phyloP scores from a whole-genome alignment of 2,329 filamentous ascomycete species.

The Huntiella abstrusa region DNA sequence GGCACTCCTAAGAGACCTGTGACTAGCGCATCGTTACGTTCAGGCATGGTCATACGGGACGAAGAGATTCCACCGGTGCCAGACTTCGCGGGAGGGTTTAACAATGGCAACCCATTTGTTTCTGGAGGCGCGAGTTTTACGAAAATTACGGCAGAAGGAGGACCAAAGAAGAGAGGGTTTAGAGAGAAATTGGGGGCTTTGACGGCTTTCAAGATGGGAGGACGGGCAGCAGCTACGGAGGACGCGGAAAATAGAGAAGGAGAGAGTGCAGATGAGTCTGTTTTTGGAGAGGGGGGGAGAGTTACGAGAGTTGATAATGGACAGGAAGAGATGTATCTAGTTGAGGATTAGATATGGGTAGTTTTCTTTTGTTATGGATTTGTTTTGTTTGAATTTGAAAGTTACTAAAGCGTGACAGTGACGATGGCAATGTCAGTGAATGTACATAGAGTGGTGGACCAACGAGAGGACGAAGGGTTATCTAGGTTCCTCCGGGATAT shows the following conservation, averaged over 20 bases:
- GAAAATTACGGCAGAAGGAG: conserved; percentile 17
- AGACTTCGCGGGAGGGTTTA: not conserved
- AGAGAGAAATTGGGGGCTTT: conserved; percentile 7
- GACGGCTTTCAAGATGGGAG: conserved; percentile 8
- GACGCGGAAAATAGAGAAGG: not conserved
- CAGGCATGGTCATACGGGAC: too few relatives aligned
- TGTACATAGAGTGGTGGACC: too few relatives aligned
- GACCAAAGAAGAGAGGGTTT: conserved; percentile 10
- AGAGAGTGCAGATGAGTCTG: not conserved
- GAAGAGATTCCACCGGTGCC: not conserved
- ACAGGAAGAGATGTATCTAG: conserved; percentile 9
- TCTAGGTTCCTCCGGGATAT: too few relatives aligned
- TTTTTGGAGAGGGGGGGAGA: not conserved
- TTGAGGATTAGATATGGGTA: conserved; percentile 4
- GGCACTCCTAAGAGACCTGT: conserved; percentile 14
- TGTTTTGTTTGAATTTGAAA: not conserved
- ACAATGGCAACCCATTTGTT: conserved; percentile 4
- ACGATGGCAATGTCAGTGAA: too few relatives aligned
- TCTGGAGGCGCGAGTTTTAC: conserved; percentile 10
- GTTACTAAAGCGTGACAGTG: too few relatives aligned
- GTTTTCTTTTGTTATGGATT: not conserved
- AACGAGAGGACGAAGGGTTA: too few relatives aligned
- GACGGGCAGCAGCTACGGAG: not conserved
- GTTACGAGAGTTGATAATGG: conserved; percentile 9
- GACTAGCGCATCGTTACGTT: conserved; percentile 15